Evolutionary conservation across 495 filamentous ascomycete genomes (phyloP).

Genomic region (Saxophila tyrrhenica): DNA sequence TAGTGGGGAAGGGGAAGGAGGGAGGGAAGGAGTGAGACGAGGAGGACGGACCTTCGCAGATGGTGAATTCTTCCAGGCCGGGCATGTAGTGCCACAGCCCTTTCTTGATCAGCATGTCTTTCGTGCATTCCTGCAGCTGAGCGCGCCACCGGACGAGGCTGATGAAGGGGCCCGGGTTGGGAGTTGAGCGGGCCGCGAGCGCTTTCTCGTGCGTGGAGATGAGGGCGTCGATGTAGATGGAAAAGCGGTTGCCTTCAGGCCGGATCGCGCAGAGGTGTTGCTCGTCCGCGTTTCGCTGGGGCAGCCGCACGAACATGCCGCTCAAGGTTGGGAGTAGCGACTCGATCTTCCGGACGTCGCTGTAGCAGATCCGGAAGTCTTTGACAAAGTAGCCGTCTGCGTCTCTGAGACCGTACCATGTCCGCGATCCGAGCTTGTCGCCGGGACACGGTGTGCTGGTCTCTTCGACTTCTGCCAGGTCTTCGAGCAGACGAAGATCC

Average conservation of each 20-base stretch:
- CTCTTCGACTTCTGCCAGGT: constrained; percentile 36
- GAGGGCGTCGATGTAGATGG: constrained; percentile 49
- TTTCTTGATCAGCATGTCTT: constrained; percentile 38
- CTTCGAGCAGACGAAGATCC: constrained; percentile 44
- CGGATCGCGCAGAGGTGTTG: constrained; percentile 22
- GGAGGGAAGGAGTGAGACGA: background rate
- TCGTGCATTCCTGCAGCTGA: constrained; percentile 42
- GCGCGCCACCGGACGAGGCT: constrained; percentile 41
- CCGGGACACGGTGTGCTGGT: constrained; percentile 41
- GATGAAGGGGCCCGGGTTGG: constrained; percentile 40
- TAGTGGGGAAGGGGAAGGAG: no score
- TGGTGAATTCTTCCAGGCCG: constrained; percentile 49
- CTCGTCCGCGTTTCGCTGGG: constrained; percentile 7
- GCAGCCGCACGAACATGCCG: constrained; percentile 25
- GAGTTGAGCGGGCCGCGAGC: constrained; percentile 25
- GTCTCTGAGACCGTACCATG: constrained; percentile 52
- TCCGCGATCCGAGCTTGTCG: constrained; percentile 1
- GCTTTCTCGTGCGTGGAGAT: constrained; percentile 42
- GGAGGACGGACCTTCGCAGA: constrained; percentile 40
- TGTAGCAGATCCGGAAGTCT: constrained; percentile 40
- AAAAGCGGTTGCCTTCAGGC: constrained; percentile 32
- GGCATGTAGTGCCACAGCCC: constrained; percentile 53
- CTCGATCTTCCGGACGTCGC: constrained; percentile 27
- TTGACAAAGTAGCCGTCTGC: constrained; percentile 38
- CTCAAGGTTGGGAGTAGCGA: constrained; percentile 27